Percentiles rank a stretch among this genome's conserved stretches.
Conservation (phyloP, 1,284 basidiomycete genomes). For the Leccinum proliferum region DNA sequence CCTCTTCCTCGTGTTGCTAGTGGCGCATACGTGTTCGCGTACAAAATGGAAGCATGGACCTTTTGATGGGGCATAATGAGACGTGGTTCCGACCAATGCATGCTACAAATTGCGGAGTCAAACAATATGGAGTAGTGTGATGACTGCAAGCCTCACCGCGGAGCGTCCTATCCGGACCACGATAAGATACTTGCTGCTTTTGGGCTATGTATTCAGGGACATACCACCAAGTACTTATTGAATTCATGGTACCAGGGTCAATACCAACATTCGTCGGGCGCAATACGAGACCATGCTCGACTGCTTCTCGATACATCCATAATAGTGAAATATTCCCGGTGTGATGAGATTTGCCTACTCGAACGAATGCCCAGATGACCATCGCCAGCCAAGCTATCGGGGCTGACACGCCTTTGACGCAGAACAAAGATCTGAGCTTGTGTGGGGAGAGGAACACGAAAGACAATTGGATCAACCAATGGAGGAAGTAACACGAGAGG, state of each 20-base stretch:
- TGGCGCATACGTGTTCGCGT: background rate
- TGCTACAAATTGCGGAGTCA: background rate
- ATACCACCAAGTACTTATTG: slow-evolving; percentile 12
- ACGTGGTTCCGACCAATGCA: background rate
- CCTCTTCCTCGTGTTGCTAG: background rate
- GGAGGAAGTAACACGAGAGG: too few species aligned
- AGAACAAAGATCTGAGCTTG: too few species aligned
- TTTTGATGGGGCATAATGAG: background rate
- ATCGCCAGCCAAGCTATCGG: too few species aligned
- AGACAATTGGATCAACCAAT: too few species aligned
- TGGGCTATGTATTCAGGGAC: slow-evolving; percentile 13
- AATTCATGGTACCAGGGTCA: slow-evolving; percentile 11
- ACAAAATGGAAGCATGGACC: background rate
- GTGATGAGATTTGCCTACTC: slow-evolving; percentile 2
- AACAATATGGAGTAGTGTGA: background rate
- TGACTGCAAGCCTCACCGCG: background rate
- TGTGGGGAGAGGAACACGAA: too few species aligned
- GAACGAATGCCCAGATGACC: too few species aligned
- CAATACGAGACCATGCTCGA: slow-evolving; percentile 7
- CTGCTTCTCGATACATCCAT: slow-evolving; percentile 19
- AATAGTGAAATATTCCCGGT: slow-evolving; percentile 13
- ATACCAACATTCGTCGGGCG: slow-evolving; percentile 11
- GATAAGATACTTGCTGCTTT: background rate
- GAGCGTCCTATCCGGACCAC: background rate
- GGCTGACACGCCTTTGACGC: too few species aligned